Percentiles rank a stretch among this genome's conserved stretches.
Evolutionary conservation across 805 yeast species (phyloP).

Genomic region (Saturnispora ahearnii): DNA sequence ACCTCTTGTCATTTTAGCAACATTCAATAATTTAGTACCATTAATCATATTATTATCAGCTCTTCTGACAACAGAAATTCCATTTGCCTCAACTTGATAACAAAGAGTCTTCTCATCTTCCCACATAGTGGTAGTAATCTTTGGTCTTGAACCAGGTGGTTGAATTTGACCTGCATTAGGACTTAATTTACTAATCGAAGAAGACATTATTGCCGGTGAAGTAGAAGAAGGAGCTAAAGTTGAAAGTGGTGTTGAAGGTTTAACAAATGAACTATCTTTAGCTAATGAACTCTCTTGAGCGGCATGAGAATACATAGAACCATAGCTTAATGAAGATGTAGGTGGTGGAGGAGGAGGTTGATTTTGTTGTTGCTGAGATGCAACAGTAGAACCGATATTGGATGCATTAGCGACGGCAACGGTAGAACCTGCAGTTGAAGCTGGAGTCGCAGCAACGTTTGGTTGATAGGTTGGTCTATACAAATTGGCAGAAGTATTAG

Average conservation of each 20-base stretch:
- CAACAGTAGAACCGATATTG: background rate
- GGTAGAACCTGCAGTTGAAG: slow-evolving; percentile 6
- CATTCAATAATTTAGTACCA: slow-evolving; percentile 60
- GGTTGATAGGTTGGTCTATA: slow-evolving; percentile 1
- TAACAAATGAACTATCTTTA: background rate
- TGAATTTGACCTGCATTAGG: slow-evolving; percentile 31
- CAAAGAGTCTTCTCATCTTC: slow-evolving; percentile 66
- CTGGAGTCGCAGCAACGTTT: slow-evolving; percentile 8
- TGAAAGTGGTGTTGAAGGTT: background rate
- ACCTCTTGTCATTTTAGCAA: slow-evolving; percentile 67
- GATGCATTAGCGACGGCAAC: slow-evolving; percentile 13
- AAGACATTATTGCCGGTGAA: background rate
- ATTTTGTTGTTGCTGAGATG: slow-evolving; percentile 8
- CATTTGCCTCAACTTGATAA: slow-evolving; percentile 64
- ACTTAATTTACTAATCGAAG: slow-evolving; percentile 16
- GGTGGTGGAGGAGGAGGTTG: background rate
- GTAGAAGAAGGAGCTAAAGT: background rate
- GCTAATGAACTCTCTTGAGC: slow-evolving; percentile 7
- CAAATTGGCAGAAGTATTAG: slow-evolving; percentile 8
- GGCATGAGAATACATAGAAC: background rate
- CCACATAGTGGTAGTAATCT: slow-evolving; percentile 69
- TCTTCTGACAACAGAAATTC: slow-evolving; percentile 56
- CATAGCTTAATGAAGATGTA: no score
- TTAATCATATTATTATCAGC: slow-evolving; percentile 68
- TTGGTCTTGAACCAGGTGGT: slow-evolving; percentile 39